Evolutionary conservation across 352 stramenopile genomes (phyloP).

Genomic region (Globisporangium recalcitrans): DNA sequence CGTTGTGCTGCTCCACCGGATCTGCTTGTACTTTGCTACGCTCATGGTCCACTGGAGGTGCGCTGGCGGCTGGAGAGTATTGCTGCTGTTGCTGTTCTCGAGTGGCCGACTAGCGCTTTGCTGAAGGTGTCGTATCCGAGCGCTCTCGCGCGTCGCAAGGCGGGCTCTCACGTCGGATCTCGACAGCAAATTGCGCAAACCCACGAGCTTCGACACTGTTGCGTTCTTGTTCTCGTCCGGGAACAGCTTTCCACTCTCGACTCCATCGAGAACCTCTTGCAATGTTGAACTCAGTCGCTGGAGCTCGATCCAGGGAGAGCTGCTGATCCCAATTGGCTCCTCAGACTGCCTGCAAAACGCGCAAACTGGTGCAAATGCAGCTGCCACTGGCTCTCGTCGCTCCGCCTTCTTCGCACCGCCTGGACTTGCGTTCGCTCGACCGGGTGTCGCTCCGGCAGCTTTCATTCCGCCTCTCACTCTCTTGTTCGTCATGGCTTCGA

Average conservation of each 20-base stretch:
- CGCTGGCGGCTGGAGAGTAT: not conserved
- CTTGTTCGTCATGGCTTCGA: slow-evolving; percentile 24
- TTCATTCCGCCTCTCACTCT: not conserved
- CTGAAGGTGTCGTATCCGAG: not conserved
- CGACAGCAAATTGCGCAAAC: slow-evolving; percentile 11
- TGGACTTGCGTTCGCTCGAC: not conserved
- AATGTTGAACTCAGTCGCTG: not conserved
- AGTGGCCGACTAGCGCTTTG: not conserved
- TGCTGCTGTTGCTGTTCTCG: not conserved
- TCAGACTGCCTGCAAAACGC: slow-evolving; percentile 9
- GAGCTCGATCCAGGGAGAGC: slow-evolving; percentile 7
- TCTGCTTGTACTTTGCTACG: slow-evolving; percentile 6
- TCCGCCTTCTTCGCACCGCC: not conserved
- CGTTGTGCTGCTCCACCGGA: not conserved
- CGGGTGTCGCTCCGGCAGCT: not conserved
- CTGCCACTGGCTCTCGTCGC: not conserved
- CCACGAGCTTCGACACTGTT: not conserved
- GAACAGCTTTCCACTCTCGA: not conserved
- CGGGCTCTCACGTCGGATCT: slow-evolving; percentile 9
- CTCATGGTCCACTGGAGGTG: slow-evolving; percentile 1
- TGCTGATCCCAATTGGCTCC: not conserved
- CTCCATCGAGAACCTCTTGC: not conserved
- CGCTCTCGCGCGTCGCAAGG: not conserved
- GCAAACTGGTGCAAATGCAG: slow-evolving; percentile 3
- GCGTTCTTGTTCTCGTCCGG: not conserved